phyloP scores from a whole-genome alignment of 768 basidiomycete genomes.

The Suillus brevipes region DNA sequence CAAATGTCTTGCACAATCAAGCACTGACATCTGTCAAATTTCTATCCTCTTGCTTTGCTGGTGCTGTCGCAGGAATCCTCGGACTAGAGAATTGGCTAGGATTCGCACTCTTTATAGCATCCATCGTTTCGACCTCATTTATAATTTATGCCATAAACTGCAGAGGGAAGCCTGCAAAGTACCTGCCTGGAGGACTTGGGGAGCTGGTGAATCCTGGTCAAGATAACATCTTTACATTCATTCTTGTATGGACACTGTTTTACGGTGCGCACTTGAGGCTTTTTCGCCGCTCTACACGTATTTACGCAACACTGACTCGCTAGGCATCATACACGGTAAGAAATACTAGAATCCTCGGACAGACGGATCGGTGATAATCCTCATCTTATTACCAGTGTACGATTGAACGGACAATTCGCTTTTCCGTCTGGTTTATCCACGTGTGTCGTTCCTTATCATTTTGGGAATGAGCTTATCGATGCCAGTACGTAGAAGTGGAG shows the following conservation, averaged over 20 bases:
- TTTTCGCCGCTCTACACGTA: conserved; percentile 5
- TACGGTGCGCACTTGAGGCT: conserved; percentile 59
- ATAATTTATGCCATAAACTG: conserved; percentile 73
- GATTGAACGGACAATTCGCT: conserved; percentile 29
- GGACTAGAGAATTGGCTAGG: conserved; percentile 85
- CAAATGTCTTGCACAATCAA: conserved; percentile 67
- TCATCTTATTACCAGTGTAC: conserved; percentile 37
- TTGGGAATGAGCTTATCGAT: conserved; percentile 9
- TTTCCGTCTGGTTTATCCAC: conserved; percentile 7
- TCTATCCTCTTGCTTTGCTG: conserved; percentile 80
- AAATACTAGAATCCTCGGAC: not conserved
- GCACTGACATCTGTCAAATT: conserved; percentile 71
- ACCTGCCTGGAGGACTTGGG: conserved; percentile 58
- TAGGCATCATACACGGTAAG: conserved; percentile 52
- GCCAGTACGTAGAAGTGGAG: conserved; percentile 12
- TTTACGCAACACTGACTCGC: conserved; percentile 6
- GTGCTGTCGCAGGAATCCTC: conserved; percentile 85
- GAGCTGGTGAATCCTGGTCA: conserved; percentile 83
- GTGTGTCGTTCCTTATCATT: not conserved
- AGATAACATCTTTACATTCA: conserved; percentile 88
- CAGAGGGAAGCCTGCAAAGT: conserved; percentile 60
- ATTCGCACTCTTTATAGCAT: conserved; percentile 72
- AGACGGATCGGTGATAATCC: conserved; percentile 15
- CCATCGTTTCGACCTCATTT: conserved; percentile 67
- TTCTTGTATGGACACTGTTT: conserved; percentile 92